Base-by-base conservation (phyloP, 2,329 filamentous ascomycete genomes). In the Sarocladium kiliense region DNA sequence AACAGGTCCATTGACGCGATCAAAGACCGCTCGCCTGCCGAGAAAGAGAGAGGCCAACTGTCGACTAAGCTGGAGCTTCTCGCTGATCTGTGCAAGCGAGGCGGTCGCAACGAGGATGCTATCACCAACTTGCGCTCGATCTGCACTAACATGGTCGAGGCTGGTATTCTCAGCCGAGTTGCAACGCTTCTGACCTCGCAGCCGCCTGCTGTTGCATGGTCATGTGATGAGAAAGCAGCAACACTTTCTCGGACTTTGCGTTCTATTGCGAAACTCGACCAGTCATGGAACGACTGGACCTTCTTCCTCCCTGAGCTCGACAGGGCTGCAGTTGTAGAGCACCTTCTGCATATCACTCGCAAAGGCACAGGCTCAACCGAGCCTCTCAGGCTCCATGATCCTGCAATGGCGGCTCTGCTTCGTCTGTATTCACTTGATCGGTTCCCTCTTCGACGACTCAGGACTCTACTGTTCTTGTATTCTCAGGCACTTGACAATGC, bases 61-160 rank as follows among this genome's bases (percentile, higher is more conserved):
- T 69, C 78, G 0, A 76, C 76, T 54, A 91, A 90, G 64, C 72
- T 89, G 37, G 87, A 90, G 64, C 75, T 82, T 11, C 77, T 88
- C 61, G 86, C 81, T 2, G 84, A 88, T 37, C 63, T 84, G 1
- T 83, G 80, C 60, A 81, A 78, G 60, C 67, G 72, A 1, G 68
- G 74, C 14, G 80, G 80, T 3, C 75, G 80, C 45, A 70, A 71
- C 18, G 77, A 81, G 2, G 81, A 87, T 58, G 80, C 86, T 0
- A 74, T 82, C 11, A 74, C 78, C 30, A 79, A 82, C 1, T 75
- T 88, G 6, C 73, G 77, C 51, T 77, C 80, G 16, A 80, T 89
- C n/a, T 79, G 86, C 55, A 77, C 80, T 16, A 78, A 78, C 54
- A 75, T 87, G 62, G 74, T 88, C 4, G 77, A 81, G 25, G 77